These are phyloP conservation scores for Ogataea paradorogensis DNA, from an alignment of 805 yeast genomes.

Conservation along the genomic window DNA sequence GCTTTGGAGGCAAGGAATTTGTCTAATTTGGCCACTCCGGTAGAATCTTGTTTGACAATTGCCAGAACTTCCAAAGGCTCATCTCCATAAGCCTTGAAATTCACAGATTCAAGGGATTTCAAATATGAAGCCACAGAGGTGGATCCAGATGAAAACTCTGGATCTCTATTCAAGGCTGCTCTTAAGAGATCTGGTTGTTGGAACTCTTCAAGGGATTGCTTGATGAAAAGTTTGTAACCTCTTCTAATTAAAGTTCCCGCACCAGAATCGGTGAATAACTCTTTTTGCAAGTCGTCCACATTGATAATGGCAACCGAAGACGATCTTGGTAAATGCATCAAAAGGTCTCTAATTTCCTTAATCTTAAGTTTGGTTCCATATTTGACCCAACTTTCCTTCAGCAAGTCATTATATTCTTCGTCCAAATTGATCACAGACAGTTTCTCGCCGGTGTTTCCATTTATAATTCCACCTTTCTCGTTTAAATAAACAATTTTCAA, in stretches of 20 bases:
- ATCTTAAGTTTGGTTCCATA: conserved; percentile 97
- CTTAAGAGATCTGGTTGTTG: conserved; percentile 73
- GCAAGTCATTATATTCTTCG: conserved; percentile 87
- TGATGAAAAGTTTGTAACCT: conserved; percentile 82
- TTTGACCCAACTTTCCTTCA: conserved; percentile 97
- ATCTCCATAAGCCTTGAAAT: conserved; percentile 84
- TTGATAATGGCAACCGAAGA: conserved; percentile 97
- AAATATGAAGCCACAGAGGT: conserved; percentile 79
- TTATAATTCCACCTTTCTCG: conserved; percentile 96
- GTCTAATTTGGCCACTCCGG: conserved; percentile 65
- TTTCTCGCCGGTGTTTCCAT: conserved; percentile 89
- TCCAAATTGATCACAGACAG: conserved; percentile 88
- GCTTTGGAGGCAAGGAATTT: conserved; percentile 82
- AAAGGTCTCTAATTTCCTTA: conserved; percentile 90
- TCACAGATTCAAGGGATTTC: conserved; percentile 57
- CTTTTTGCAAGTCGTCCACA: conserved; percentile 93
- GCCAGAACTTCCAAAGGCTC: conserved; percentile 95
- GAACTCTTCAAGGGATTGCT: conserved; percentile 68
- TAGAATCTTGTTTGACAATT: conserved; percentile 56
- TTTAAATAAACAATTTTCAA: conserved; percentile 92
- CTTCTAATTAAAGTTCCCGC: conserved; percentile 98
- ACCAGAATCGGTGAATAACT: conserved; percentile 96
- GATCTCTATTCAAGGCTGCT: conserved; percentile 71
- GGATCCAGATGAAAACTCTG: conserved; percentile 66
- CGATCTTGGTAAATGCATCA: conserved; percentile 92